Conservation (phyloP, 345 rosid genomes). For the Streptanthus diversifolius region DNA sequence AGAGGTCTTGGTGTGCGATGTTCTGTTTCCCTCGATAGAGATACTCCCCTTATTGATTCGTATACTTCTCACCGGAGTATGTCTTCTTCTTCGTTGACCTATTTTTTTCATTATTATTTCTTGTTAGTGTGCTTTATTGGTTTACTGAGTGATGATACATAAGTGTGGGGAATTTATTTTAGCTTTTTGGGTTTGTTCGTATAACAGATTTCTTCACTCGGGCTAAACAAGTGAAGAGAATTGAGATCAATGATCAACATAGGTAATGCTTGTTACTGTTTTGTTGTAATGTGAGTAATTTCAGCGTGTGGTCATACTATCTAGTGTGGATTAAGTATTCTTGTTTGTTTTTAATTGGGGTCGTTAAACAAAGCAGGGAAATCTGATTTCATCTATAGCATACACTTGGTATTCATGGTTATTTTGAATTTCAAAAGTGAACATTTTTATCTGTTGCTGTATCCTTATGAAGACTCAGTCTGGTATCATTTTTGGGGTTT, state of each 20-base stretch:
- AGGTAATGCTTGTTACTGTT: slow-evolving; percentile 40
- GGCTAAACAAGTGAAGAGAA: slow-evolving; percentile 66
- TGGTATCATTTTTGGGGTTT: not conserved
- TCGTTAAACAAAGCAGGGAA: not conserved
- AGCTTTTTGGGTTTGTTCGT: not conserved
- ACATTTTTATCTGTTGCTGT: not conserved
- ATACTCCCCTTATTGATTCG: slow-evolving; percentile 14
- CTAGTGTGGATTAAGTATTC: not conserved
- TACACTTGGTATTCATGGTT: not conserved
- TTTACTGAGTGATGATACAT: not conserved
- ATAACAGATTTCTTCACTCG: slow-evolving; percentile 63
- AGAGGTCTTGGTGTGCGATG: slow-evolving; percentile 37
- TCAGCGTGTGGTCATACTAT: not conserved
- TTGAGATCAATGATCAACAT: slow-evolving; percentile 70
- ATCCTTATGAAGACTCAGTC: not conserved
- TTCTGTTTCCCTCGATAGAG: slow-evolving; percentile 35
- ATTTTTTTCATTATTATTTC: not conserved
- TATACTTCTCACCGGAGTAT: slow-evolving; percentile 45
- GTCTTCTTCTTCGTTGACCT: slow-evolving; percentile 4
- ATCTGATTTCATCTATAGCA: not conserved
- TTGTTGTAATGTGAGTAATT: slow-evolving; percentile 5
- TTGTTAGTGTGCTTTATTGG: not conserved
- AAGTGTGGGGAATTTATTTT: not conserved
- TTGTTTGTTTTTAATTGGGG: not conserved
- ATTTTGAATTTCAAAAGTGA: not conserved